Base-by-base conservation (phyloP, 176 grass and related monocot species). In the Zizania latifolia region DNA sequence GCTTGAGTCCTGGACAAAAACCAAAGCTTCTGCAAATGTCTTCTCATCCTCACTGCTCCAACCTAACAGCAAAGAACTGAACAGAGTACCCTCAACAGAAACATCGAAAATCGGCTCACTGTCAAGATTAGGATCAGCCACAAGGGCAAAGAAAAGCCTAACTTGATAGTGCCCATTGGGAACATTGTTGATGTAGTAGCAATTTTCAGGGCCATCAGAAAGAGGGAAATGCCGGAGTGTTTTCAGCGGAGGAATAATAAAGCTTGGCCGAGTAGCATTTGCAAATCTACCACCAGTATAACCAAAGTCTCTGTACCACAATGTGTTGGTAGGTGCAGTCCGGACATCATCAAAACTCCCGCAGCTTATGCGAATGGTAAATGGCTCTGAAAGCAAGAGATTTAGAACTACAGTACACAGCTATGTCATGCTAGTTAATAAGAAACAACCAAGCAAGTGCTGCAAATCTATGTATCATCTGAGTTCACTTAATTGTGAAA, bases 261-360 rank as follows among this genome's bases (percentile, higher is more conserved):
- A 94, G 65, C 86, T 90, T 0, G 89, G 82, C 4, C 82, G 54
- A 50, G 84, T 94, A 26, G 95, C 95, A 74, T 99, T 99, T 51
- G 91, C 82, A 76, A 94, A 90, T 24, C 84, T 89, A 29, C 95
- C 95, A 12, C 95, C 92, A 0, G 82, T 94, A 80, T 99, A 99
- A 53, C 95, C 95, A 23, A 94, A 99, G 50, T 99, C 95, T 50
- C 89, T 88, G 82, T 99, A 94, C 95, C 91, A 94, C 77, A 92
- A 74, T 57, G 95, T 88, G 73, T 94, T 90, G 27, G 91, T 86
- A 45, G 95, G 95, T 11, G 81, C 76, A 7, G 92, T 94, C 23
- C n/a, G 92, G 15, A 92, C 53, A 84, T 99, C 89, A 1, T 94
- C 85, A 5, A 90, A 86, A 75, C 89, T 94, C 62, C 95, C 95